Conservation (phyloP, 2,329 filamentous ascomycete genomes). For the Aquanectria penicillioides region DNA sequence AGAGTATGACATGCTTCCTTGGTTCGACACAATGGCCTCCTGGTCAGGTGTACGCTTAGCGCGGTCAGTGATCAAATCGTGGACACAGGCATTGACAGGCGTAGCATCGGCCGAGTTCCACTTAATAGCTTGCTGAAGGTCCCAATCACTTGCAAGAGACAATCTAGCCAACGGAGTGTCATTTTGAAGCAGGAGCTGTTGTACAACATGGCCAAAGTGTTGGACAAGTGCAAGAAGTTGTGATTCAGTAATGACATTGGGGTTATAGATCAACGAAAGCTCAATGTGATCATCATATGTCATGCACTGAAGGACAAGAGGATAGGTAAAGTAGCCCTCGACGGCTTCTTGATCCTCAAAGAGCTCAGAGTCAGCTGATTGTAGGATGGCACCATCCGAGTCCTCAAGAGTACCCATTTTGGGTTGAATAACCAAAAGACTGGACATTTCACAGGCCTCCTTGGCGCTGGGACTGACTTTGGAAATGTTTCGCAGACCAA, state of each 20-base stretch:
- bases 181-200: not conserved
- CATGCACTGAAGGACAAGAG: slow-evolving; percentile 27
- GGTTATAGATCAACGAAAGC: slow-evolving; percentile 6
- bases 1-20: too few species aligned
- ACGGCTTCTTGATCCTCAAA: slow-evolving; percentile 9
- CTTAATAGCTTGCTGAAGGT: not conserved
- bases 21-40: too few species aligned
- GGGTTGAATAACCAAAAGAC: slow-evolving; percentile 25
- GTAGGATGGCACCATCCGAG: not conserved
- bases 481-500: slow-evolving; percentile 32
- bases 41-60: too few species aligned
- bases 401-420: not conserved
- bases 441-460: slow-evolving; percentile 5
- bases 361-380: not conserved
- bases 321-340: slow-evolving; percentile 36
- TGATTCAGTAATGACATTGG: slow-evolving; percentile 26
- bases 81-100: not conserved
- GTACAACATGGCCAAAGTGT: not conserved
- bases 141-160: not conserved
- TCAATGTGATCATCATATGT: slow-evolving; percentile 18
- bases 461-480: slow-evolving; percentile 12
- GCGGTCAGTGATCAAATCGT: too few species aligned
- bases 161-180: not conserved
- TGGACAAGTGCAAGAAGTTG: not conserved
- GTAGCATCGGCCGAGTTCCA: not conserved